phyloP scores from a whole-genome alignment of 208 protist species.

The Angomonas deanei region DNA sequence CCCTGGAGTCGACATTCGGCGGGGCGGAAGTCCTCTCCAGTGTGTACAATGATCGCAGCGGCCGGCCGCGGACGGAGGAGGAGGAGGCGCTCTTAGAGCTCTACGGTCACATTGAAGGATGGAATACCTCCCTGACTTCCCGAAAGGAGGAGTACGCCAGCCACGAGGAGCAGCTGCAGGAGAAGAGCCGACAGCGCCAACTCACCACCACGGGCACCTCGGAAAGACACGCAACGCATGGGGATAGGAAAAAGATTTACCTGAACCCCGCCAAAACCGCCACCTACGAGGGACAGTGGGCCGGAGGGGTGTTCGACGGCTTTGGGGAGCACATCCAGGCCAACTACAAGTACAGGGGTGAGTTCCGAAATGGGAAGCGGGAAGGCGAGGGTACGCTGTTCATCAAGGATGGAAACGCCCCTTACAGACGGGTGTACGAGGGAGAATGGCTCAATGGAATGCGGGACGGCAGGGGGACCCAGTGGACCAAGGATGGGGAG shows the following conservation, averaged over 20 bases:
- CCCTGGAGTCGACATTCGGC: constrained; percentile 53
- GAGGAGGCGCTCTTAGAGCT: constrained; percentile 75
- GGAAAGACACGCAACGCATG: background rate
- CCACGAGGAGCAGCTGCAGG: constrained; percentile 29
- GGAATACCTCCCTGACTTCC: constrained; percentile 6
- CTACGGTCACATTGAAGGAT: constrained; percentile 35
- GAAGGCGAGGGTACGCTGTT: constrained; percentile 85
- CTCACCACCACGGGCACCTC: constrained; percentile 1
- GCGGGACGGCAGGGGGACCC: constrained; percentile 77
- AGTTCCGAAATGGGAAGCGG: constrained; percentile 67
- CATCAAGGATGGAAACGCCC: constrained; percentile 38
- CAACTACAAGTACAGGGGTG: constrained; percentile 76
- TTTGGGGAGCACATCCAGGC: constrained; percentile 77
- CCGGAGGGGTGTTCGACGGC: constrained; percentile 71
- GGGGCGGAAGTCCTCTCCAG: constrained; percentile 39
- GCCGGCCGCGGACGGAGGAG: constrained; percentile 76
- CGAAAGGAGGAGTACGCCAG: background rate
- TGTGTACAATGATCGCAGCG: constrained; percentile 43
- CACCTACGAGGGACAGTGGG: constrained; percentile 89
- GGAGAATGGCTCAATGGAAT: constrained; percentile 79
- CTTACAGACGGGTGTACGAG: constrained; percentile 81
- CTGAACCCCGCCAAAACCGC: constrained; percentile 70
- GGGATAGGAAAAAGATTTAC: constrained; percentile 80
- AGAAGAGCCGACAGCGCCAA: constrained; percentile 26
- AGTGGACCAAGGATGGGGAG: constrained; percentile 79